Evolutionary conservation across 345 rosid species (phyloP), one percentile per base, ranked within the genome.

Genomic region (Salix koriyanagi): DNA sequence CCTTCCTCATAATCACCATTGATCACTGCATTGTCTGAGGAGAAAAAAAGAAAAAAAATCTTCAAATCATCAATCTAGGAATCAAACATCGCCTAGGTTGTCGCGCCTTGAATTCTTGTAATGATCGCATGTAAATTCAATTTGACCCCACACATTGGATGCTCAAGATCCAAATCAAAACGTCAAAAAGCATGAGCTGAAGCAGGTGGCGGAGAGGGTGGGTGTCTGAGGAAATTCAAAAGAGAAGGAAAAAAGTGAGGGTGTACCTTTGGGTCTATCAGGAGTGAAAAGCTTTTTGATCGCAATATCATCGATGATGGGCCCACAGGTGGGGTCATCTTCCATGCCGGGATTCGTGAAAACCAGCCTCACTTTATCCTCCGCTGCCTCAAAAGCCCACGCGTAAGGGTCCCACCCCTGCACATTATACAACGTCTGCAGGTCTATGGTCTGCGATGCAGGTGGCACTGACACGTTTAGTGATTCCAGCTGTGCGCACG

Each of bases 331-430:
- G 7, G 99, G 98, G 87, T 96, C 99, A 60, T 96, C 97, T 75
- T 93, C 99, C 99, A 93, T 96, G 28, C 99, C 99, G 34, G 93
- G 92, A 72, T 96, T 96, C 81, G 86, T 85, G 76, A 93, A 96
- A 67, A 84, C 87, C 82, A 96, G 73, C 3, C 37, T 71, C 1
- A 75, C 89, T 52, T 79, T 86, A 72, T 87, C 94, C 25, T 89
- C 96, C 42, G 82, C 83, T 1, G 98, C 98, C 88, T 89, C 90
- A 66, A 96, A 96, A 71, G 97, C 93, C 93, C 88, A 85, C 3
- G 97, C 91, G 79, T 96, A 96, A 0, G 99, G 98, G 88, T 96
- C 99, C 99, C 99, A 96, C 37, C 96, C 99, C 65, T 91, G 98
- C 72, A 96, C 94, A 89, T 82, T 93, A 67, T 96, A 93, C 67